Conservation (phyloP, 164 flowering plant species). For the Liquidambar formosana region DNA sequence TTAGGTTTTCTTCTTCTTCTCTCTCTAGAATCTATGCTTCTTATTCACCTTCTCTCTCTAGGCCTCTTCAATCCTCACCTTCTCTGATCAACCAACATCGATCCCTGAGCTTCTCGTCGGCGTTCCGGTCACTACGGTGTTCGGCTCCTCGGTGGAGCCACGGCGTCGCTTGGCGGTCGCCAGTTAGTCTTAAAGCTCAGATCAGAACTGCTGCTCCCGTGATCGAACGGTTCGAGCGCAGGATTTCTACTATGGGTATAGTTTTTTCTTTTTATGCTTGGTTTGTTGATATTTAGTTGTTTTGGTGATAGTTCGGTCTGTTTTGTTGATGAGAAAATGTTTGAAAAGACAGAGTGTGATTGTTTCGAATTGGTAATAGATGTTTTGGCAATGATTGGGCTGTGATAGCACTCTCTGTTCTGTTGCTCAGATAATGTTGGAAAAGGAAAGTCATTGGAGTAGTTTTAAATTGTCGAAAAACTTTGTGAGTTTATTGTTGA, state of each 20-base stretch:
- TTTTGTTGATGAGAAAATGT: not conserved
- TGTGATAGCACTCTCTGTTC: not conserved
- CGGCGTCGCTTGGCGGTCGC: slow-evolving; percentile 62
- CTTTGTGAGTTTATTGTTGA: too few species aligned
- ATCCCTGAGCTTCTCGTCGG: slow-evolving; percentile 32
- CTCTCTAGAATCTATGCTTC: slow-evolving; percentile 18
- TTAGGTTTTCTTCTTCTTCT: slow-evolving; percentile 25
- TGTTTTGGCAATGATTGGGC: not conserved
- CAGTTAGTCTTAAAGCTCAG: slow-evolving; percentile 64
- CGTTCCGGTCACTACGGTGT: slow-evolving; percentile 26
- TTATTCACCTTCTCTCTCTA: slow-evolving; percentile 7
- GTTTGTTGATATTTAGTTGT: too few species aligned
- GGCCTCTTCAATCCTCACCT: not conserved
- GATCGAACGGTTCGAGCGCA: slow-evolving; percentile 56
- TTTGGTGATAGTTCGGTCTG: too few species aligned
- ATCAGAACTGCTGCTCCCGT: slow-evolving; percentile 57
- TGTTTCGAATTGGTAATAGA: not conserved
- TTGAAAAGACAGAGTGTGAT: not conserved
- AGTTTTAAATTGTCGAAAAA: not conserved
- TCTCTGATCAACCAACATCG: slow-evolving; percentile 15
- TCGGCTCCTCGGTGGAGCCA: slow-evolving; percentile 57
- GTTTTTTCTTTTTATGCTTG: not conserved
- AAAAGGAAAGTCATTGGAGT: not conserved
- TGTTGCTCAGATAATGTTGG: not conserved
- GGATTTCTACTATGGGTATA: slow-evolving; percentile 75